Conservation (phyloP, 805 yeast species). For the Saccharomyces eubayanus region DNA sequence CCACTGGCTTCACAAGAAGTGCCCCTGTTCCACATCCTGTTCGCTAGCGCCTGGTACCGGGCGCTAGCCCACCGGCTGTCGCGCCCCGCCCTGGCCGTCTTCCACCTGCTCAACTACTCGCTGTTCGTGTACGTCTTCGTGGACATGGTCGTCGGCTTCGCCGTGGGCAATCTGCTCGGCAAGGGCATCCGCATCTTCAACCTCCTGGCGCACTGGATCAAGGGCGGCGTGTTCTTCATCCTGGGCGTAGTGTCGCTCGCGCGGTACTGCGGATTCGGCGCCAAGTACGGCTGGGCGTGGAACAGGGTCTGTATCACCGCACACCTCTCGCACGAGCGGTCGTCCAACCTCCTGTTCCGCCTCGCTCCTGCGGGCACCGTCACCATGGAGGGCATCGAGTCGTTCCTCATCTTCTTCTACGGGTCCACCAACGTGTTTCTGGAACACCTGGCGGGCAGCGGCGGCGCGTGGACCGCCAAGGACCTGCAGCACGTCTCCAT, state of each 20-base stretch:
- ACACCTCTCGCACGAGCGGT: not conserved
- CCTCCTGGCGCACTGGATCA: slow-evolving; percentile 87
- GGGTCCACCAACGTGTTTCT: slow-evolving; percentile 84
- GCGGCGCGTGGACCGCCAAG: slow-evolving; percentile 81
- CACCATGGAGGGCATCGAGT: slow-evolving; percentile 82
- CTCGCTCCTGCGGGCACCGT: slow-evolving; percentile 39
- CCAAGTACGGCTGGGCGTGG: slow-evolving; percentile 85
- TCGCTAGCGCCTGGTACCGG: slow-evolving; percentile 26
- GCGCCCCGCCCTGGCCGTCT: slow-evolving; percentile 30
- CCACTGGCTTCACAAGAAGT: not conserved
- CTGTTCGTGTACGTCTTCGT: slow-evolving; percentile 51
- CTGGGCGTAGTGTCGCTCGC: slow-evolving; percentile 76
- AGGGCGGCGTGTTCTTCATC: slow-evolving; percentile 80
- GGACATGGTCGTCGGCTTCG: slow-evolving; percentile 46
- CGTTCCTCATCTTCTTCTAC: slow-evolving; percentile 71
- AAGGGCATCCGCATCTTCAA: slow-evolving; percentile 61
- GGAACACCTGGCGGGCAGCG: slow-evolving; percentile 75
- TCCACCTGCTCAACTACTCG: slow-evolving; percentile 52
- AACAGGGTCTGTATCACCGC: slow-evolving; percentile 36
- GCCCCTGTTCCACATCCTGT: slow-evolving; percentile 13
- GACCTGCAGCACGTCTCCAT: slow-evolving; percentile 86
- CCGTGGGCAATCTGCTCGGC: slow-evolving; percentile 65
- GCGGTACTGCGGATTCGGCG: slow-evolving; percentile 78
- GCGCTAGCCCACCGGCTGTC: slow-evolving; percentile 18
- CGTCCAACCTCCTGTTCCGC: slow-evolving; percentile 20